Conservation (phyloP, 805 yeast genomes). For the Cyberlindnera amylophila region DNA sequence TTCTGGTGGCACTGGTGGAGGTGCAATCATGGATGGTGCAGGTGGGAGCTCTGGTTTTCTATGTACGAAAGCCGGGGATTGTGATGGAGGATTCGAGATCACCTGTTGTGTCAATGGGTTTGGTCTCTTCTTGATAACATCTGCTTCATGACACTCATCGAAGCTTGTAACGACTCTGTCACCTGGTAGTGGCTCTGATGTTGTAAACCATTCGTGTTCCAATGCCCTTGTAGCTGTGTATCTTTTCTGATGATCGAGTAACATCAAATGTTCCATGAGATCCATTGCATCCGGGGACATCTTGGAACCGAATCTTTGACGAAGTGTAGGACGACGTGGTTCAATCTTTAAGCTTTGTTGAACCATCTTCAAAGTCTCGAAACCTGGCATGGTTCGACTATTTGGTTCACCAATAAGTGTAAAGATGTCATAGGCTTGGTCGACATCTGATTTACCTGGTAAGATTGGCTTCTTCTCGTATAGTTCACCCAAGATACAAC, state of each 20-base stretch:
- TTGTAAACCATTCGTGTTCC: constrained; percentile 58
- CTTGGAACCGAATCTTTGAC: constrained; percentile 41
- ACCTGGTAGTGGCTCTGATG: constrained; percentile 59
- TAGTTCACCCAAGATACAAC: constrained; percentile 92
- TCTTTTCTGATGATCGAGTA: constrained; percentile 68
- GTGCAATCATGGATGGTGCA: too few species aligned
- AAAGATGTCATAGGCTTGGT: constrained; percentile 82
- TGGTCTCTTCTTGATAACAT: constrained; percentile 38
- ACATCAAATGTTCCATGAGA: constrained; percentile 58
- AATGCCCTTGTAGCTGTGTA: constrained; percentile 78
- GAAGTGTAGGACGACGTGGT: constrained; percentile 36
- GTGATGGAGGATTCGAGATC: too few species aligned
- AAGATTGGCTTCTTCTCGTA: constrained; percentile 78
- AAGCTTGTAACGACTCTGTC: constrained; percentile 44
- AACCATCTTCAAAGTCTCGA: constrained; percentile 19
- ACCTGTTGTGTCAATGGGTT: too few species aligned
- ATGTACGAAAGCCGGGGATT: too few species aligned
- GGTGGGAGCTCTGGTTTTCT: too few species aligned
- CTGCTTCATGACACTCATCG: constrained; percentile 89
- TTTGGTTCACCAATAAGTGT: constrained; percentile 78
- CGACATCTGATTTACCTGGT: constrained; percentile 80
- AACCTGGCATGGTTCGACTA: constrained; percentile 38
- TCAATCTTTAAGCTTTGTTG: constrained; percentile 3
- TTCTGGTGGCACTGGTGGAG: too few species aligned
- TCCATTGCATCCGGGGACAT: constrained; percentile 43